Conservation (phyloP, 257 asterid genomes). For the Nicotiana sylvestris region DNA sequence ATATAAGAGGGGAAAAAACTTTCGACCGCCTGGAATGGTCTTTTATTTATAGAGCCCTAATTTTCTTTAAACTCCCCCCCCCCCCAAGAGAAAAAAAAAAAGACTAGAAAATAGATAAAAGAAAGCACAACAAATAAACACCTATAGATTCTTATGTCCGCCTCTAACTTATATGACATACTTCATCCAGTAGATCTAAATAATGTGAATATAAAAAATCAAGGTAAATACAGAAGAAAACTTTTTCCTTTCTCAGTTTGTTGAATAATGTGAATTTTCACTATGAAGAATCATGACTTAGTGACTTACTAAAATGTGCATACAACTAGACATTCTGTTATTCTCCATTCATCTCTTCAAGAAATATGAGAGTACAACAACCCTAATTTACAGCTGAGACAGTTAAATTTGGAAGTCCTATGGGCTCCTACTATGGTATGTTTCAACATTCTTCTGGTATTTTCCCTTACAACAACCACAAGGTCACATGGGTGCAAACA, state of each 20-base stretch:
- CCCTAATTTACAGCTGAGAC: background rate
- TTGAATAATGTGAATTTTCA: background rate
- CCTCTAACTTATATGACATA: background rate
- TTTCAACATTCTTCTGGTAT: slow-evolving; percentile 97
- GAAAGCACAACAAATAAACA: background rate
- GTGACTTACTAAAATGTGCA: background rate
- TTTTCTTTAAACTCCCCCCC: background rate
- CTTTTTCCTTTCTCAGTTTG: background rate
- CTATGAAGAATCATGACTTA: background rate
- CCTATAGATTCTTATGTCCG: background rate
- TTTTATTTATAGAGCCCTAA: too few species aligned
- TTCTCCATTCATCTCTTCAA: slow-evolving; percentile 1
- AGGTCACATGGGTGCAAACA: slow-evolving; percentile 9
- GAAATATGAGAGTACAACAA: background rate
- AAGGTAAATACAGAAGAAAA: background rate
- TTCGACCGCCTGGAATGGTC: too few species aligned
- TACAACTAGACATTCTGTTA: background rate
- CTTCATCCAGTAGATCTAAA: background rate
- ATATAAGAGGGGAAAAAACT: background rate
- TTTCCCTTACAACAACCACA: slow-evolving; percentile 57
- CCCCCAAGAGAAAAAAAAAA: background rate
- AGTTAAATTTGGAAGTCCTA: background rate
- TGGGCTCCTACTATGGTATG: slow-evolving; percentile 65
- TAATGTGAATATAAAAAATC: background rate
- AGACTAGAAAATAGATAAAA: background rate